phyloP scores from a whole-genome alignment of 169 alveolate species.

The Eimeria necatrix region DNA sequence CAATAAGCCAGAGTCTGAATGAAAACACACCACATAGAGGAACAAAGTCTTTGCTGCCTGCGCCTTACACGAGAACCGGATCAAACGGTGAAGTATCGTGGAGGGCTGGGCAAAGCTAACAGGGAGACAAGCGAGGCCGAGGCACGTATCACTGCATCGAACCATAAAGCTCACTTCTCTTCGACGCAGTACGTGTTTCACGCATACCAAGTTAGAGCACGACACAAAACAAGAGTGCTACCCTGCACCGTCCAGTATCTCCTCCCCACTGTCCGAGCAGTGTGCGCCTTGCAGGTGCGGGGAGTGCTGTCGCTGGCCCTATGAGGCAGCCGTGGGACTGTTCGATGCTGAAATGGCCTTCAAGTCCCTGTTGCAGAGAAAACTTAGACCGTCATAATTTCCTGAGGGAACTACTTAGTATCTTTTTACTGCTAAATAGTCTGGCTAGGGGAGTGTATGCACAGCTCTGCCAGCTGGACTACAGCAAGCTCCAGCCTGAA shows the following conservation, averaged over 20 bases:
- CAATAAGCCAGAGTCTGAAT: conserved; percentile 7
- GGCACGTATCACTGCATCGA: background rate
- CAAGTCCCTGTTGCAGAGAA: too few species aligned
- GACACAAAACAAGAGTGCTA: background rate
- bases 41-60: background rate
- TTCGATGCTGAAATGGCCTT: too few species aligned
- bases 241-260: too few species aligned
- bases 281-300: conserved; percentile 60
- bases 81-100: background rate
- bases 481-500: too few species aligned
- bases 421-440: too few species aligned
- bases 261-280: conserved; percentile 32
- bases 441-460: too few species aligned
- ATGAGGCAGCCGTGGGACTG: too few species aligned
- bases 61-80: background rate
- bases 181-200: background rate
- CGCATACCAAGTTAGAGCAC: background rate
- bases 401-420: too few species aligned
- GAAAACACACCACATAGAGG: background rate
- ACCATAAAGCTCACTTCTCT: conserved; percentile 25
- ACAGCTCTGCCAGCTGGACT: too few species aligned
- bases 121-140: background rate
- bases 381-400: too few species aligned
- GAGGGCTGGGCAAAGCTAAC: background rate
- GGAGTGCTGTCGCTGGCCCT: too few species aligned